phyloP scores from a whole-genome alignment of 306 rosid species.

The Coriaria nepalensis region DNA sequence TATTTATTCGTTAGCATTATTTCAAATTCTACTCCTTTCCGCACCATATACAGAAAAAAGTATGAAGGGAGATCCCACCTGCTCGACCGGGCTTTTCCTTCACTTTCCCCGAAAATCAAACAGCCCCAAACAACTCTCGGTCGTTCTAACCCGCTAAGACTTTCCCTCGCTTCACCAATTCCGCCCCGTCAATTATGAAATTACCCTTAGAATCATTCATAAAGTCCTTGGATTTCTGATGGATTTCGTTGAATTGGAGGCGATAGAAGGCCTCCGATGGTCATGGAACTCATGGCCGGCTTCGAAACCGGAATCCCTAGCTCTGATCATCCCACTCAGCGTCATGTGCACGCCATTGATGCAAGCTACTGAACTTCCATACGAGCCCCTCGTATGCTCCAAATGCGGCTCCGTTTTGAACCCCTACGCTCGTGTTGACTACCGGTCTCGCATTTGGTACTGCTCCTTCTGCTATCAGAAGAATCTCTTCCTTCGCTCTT shows the following conservation, averaged over 20 bases:
- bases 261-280: constrained; percentile 92
- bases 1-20: not conserved
- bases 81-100: constrained; percentile 3
- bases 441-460: constrained; percentile 73
- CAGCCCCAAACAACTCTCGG: not conserved
- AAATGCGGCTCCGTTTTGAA: constrained; percentile 65
- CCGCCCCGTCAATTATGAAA: constrained; percentile 5
- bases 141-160: not conserved
- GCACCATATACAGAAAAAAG: not conserved
- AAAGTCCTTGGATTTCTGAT: constrained; percentile 13
- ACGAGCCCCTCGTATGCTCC: constrained; percentile 56
- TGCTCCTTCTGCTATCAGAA: constrained; percentile 63
- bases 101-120: constrained; percentile 12
- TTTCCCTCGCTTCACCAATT: not conserved
- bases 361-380: constrained; percentile 49
- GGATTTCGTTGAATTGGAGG: constrained; percentile 81
- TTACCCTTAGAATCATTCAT: not conserved
- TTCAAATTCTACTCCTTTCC: not conserved
- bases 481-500: constrained; percentile 59
- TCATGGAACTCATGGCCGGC: constrained; percentile 90
- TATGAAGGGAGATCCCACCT: constrained; percentile 3
- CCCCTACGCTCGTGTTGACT: constrained; percentile 84
- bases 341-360: constrained; percentile 69
- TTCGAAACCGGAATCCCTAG: constrained; percentile 28
- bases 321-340: constrained; percentile 53